Evolutionary conservation across 495 filamentous ascomycete species (phyloP), one percentile per base, ranked within the genome.

Genomic region (Tuber microsphaerosporum): DNA sequence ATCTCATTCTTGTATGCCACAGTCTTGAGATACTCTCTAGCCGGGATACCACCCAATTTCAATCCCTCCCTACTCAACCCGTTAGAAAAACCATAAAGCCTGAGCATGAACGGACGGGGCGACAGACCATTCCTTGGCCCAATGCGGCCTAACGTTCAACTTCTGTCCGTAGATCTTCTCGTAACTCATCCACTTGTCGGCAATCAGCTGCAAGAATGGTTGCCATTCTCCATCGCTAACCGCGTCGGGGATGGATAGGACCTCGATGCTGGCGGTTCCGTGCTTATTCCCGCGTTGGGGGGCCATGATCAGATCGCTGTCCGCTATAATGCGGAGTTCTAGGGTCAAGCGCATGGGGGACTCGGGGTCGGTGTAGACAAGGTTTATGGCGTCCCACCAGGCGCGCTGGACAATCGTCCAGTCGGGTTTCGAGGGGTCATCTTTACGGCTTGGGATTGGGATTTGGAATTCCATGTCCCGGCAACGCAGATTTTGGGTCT

Each of bases 51-150:
- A 14, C 76, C 79, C 14, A 84, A 79, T 7, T 79, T 82, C 48
- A 83, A 78, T 6, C 31, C 69, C 69, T 83, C 80, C 78, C 76
- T 82, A 19, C 76, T 22, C 74, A 72, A 22, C 10, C 17, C 39
- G 70, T 51, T 37, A 43, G n/a, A 43, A 19, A 69, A 22, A 19
- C 26, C 9, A 3, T 43, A 65, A 34, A 61, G 26, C 41, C 42
- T 8, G 39, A 41, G 71, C n/a, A 20, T 34, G 14, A 71, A 41
- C 6, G 26, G 26, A 16, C 10, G 10, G n/a, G 41, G 44, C 61
- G 43, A 81, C 82, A 37, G 81, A 80, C 87, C 87, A 88, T 79
- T 89, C 86, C 79, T 89, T 89, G 0, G 87, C 87, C 87, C 86
- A 88, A 75, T 89, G 87, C 46, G 87, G 87, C 10, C 87, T 74